These are phyloP conservation scores for Boletus semigastroideus DNA, from an alignment of 1,284 basidiomycete genomes.

Conservation along the genomic window DNA sequence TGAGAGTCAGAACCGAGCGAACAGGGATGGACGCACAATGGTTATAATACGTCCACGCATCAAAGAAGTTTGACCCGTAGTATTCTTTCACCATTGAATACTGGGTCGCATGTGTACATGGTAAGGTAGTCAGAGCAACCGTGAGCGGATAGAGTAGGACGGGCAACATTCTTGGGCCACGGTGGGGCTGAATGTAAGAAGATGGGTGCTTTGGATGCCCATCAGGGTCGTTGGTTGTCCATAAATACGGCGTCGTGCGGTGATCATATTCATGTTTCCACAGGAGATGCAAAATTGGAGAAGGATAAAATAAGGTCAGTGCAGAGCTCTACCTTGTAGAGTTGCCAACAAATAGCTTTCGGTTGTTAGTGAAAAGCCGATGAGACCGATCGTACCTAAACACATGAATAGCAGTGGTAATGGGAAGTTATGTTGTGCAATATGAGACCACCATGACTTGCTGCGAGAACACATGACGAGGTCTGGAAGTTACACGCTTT, in stretches of 20 bases:
- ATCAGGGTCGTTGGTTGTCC: background rate
- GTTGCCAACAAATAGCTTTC: background rate
- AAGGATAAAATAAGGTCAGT: conserved; percentile 3
- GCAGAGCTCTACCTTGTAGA: background rate
- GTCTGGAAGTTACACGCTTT: too few relatives aligned
- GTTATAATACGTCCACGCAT: conserved; percentile 55
- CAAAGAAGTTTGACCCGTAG: conserved; percentile 51
- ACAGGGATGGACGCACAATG: conserved; percentile 38
- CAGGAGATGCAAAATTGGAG: background rate
- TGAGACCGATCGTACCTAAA: background rate
- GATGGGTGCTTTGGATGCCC: background rate
- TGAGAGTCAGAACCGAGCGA: background rate
- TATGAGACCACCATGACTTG: too few relatives aligned
- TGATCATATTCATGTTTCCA: background rate
- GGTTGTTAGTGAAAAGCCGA: conserved; percentile 4
- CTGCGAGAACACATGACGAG: too few relatives aligned
- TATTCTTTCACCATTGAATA: conserved; percentile 52
- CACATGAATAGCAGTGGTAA: too few relatives aligned
- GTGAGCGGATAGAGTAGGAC: conserved; percentile 10
- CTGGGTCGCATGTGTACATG: conserved; percentile 19
- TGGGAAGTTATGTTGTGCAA: too few relatives aligned
- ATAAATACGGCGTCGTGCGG: conserved; percentile 12
- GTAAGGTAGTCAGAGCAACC: conserved; percentile 9
- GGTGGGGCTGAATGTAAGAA: background rate
- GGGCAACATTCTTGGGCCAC: conserved; percentile 10